These are phyloP conservation scores for Gnetum montanum DNA, from an alignment of 75 land plant genomes.

Conservation along the genomic window DNA sequence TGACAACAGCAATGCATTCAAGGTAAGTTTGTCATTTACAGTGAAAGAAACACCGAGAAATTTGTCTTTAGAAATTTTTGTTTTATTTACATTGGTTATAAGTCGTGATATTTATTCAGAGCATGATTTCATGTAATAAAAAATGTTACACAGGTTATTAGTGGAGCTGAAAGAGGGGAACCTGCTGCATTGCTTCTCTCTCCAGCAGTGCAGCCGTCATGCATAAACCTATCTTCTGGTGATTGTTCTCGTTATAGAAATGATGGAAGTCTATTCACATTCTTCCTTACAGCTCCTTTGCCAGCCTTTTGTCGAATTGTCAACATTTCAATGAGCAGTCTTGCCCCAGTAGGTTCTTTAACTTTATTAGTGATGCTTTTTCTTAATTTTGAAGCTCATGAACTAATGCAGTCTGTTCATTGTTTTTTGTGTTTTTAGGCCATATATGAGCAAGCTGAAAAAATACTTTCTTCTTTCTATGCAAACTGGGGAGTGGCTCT, in stretches of 20 bases:
- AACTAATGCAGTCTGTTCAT: background rate
- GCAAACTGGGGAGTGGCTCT: conserved; percentile 72
- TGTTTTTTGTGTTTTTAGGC: no score
- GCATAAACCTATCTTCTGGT: conserved; percentile 9
- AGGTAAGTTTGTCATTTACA: conserved; percentile 90
- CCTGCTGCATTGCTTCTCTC: conserved; percentile 78
- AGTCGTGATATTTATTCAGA: background rate
- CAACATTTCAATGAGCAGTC: conserved; percentile 23
- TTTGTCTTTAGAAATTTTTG: no score
- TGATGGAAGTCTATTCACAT: conserved; percentile 80
- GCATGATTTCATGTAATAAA: no score
- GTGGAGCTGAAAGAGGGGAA: conserved; percentile 89
- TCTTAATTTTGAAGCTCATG: background rate
- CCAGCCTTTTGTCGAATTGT: conserved; percentile 75
- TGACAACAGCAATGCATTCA: conserved; percentile 85
- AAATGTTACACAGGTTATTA: conserved; percentile 57
- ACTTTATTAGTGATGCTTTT: conserved; percentile 1
- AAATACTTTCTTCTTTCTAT: conserved; percentile 50
- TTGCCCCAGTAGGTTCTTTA: conserved; percentile 46
- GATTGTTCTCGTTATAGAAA: conserved; percentile 13
- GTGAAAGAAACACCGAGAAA: no score
- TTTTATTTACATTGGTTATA: background rate
- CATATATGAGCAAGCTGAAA: conserved; percentile 43
- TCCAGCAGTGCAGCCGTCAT: conserved; percentile 14
- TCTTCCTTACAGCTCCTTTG: conserved; percentile 84